phyloP scores from a whole-genome alignment of 306 rosid genomes.

The Styphnolobium japonicum region DNA sequence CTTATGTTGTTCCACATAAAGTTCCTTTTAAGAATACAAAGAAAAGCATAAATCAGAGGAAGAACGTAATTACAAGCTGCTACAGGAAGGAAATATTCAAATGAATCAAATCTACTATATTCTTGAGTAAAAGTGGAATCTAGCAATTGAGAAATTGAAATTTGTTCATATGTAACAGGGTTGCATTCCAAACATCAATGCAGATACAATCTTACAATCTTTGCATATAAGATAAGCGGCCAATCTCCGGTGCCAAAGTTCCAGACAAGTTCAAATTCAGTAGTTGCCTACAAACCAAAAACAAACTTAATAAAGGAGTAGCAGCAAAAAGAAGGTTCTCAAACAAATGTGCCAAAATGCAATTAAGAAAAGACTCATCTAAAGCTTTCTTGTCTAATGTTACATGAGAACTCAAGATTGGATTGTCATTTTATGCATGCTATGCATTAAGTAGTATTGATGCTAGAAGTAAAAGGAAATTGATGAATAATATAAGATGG shows the following conservation, averaged over 20 bases:
- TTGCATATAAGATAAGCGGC: slow-evolving; percentile 49
- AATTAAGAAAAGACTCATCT: background rate
- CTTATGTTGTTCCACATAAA: slow-evolving; percentile 84
- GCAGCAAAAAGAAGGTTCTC: background rate
- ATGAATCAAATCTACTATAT: slow-evolving; percentile 4
- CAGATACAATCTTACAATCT: slow-evolving; percentile 59
- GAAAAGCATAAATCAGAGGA: slow-evolving; percentile 26
- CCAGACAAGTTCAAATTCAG: slow-evolving; percentile 61
- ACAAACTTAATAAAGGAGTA: background rate
- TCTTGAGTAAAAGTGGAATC: slow-evolving; percentile 6
- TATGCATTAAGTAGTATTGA: background rate
- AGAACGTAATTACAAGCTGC: slow-evolving; percentile 6
- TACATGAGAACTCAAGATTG: background rate
- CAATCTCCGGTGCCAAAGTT: slow-evolving; percentile 69
- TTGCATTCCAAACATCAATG: background rate
- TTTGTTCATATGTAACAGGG: background rate
- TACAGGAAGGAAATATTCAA: slow-evolving; percentile 6
- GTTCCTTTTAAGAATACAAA: slow-evolving; percentile 52
- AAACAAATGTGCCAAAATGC: background rate
- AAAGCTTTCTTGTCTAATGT: slow-evolving; percentile 13
- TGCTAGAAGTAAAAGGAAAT: background rate
- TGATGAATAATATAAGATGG: background rate
- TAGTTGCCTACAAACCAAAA: slow-evolving; percentile 68
- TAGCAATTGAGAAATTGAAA: background rate
- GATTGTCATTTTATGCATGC: slow-evolving; percentile 4